Conservation (phyloP, 2,329 filamentous ascomycete species). For the Ceratocystis alfenasii region DNA sequence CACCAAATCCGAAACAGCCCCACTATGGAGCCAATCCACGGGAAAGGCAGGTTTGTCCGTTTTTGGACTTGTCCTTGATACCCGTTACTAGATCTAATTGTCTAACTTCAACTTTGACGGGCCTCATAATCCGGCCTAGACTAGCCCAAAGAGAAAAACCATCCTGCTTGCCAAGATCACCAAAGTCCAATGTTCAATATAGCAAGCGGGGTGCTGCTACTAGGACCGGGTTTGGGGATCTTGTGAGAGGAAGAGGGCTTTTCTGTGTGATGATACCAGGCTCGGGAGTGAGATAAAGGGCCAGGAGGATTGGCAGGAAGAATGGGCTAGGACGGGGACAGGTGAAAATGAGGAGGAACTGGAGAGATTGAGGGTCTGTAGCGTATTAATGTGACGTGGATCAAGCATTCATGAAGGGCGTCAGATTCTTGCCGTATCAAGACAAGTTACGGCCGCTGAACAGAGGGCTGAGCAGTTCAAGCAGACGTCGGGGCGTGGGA, state of each 20-base stretch:
- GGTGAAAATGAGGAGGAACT: neutral
- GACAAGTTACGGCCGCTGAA: conserved; percentile 1
- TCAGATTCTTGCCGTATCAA: conserved; percentile 9
- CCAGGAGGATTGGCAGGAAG: neutral
- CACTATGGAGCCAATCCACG: neutral
- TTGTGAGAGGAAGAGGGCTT: neutral
- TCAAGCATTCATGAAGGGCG: neutral
- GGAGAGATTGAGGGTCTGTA: neutral
- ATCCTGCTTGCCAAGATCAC: conserved; percentile 9
- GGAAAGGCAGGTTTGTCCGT: neutral
- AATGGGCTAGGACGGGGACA: neutral
- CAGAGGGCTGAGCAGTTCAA: neutral
- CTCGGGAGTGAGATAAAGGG: neutral
- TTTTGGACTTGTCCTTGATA: neutral
- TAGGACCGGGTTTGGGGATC: neutral
- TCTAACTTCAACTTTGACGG: neutral
- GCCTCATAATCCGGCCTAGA: neutral
- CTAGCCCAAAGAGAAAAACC: neutral
- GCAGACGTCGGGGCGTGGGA: neutral
- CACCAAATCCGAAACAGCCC: neutral
- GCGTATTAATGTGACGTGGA: conserved; percentile 8
- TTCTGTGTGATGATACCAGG: neutral
- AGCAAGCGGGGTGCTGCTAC: neutral
- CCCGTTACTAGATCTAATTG: neutral
- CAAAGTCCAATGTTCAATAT: conserved; percentile 1